A percentile compares a stretch with the other conserved stretches of the same genome.
phyloP scores from a whole-genome alignment of 2,329 filamentous ascomycete species.

The Fusarium verrucosum region DNA sequence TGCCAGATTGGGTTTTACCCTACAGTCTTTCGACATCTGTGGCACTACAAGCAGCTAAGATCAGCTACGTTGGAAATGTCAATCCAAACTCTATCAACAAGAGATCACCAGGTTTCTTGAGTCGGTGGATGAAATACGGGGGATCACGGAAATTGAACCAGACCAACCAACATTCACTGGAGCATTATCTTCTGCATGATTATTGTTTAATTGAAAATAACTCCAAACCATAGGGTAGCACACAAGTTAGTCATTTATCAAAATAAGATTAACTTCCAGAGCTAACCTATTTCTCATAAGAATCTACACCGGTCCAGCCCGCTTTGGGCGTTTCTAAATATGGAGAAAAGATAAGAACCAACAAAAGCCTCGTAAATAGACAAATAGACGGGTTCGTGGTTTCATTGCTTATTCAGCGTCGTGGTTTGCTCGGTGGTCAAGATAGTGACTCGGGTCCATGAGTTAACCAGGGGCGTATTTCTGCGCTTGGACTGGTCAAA shows the following conservation, averaged over 20 bases:
- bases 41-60: not conserved
- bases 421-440: not conserved
- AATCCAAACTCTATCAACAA: not conserved
- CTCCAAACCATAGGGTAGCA: not conserved
- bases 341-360: not conserved
- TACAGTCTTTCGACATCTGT: slow-evolving; percentile 5
- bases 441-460: not conserved
- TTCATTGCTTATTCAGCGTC: not conserved
- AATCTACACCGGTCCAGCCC: not conserved
- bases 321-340: not conserved
- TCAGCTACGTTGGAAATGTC: not conserved
- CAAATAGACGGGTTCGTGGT: not conserved
- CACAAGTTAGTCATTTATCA: not conserved
- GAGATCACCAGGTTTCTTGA: not conserved
- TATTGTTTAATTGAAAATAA: no score
- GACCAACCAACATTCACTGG: not conserved
- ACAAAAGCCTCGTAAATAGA: not conserved
- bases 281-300: not conserved
- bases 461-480: not conserved
- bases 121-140: not conserved
- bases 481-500: not conserved
- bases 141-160: not conserved
- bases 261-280: not conserved
- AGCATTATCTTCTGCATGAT: no score
- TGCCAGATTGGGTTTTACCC: slow-evolving; percentile 23